A percentile compares a stretch with the other conserved stretches of the same genome.
Evolutionary conservation across 345 rosid species (phyloP).

Genomic region (Passiflora organensis): DNA sequence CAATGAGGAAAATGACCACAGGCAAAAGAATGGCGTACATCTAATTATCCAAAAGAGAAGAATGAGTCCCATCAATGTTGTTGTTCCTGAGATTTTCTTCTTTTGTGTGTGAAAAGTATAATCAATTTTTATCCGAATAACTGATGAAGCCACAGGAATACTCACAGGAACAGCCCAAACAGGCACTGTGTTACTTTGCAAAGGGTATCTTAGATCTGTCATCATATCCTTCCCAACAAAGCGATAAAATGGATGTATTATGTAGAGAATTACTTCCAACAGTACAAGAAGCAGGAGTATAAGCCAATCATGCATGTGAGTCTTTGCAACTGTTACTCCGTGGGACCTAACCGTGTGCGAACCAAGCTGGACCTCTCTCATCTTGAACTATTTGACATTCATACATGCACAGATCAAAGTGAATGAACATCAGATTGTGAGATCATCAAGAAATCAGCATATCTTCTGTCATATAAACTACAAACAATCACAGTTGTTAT

Average conservation of each 20-base stretch:
- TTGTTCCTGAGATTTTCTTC: conserved; percentile 3
- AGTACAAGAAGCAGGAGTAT: conserved; percentile 53
- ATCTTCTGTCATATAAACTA: too few species aligned
- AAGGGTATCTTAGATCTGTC: conserved; percentile 78
- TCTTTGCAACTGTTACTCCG: conserved; percentile 51
- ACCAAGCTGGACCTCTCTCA: conserved; percentile 48
- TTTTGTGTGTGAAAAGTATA: not conserved
- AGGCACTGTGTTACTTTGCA: conserved; percentile 67
- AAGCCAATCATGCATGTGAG: conserved; percentile 73
- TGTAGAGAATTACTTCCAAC: conserved; percentile 33
- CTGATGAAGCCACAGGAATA: conserved; percentile 4
- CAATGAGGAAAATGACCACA: conserved; percentile 42
- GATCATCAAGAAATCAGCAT: not conserved
- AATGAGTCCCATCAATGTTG: conserved; percentile 3
- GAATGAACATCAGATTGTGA: not conserved
- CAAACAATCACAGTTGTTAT: too few species aligned
- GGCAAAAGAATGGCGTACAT: conserved; percentile 59
- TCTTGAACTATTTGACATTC: conserved; percentile 30
- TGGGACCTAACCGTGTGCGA: conserved; percentile 58
- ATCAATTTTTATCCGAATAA: not conserved
- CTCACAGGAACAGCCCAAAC: conserved; percentile 76
- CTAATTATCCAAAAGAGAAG: conserved; percentile 31
- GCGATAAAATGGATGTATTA: conserved; percentile 74
- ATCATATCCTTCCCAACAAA: conserved; percentile 91
- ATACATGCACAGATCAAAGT: conserved; percentile 1